Conservation (phyloP, 1,284 basidiomycete species). For the Neotropicomus parvogracilis region DNA sequence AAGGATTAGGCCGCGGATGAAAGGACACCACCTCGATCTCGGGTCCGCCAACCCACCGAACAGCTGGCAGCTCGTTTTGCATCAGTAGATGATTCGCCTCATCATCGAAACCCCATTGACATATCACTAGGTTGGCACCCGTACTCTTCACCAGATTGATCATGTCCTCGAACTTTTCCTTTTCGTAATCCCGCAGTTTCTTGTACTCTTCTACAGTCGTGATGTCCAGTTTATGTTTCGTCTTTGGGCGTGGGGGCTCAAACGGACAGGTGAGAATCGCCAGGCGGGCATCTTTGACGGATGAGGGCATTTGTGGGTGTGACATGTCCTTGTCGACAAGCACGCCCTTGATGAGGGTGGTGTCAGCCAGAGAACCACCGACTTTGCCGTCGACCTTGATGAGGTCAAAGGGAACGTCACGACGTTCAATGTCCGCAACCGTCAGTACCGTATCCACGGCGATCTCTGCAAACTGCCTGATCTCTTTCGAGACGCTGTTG, state of each 20-base stretch:
- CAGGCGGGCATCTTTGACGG: constrained; percentile 84
- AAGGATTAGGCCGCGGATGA: background rate
- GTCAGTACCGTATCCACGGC: constrained; percentile 95
- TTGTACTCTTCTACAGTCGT: constrained; percentile 97
- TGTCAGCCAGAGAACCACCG: constrained; percentile 94
- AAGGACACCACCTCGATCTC: constrained; percentile 83
- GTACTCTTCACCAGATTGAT: constrained; percentile 96
- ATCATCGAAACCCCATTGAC: constrained; percentile 99
- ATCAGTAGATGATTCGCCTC: constrained; percentile 98
- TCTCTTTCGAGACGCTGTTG: constrained; percentile 91
- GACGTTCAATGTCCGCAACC: constrained; percentile 92
- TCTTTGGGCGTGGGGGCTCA: constrained; percentile 98
- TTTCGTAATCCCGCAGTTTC: constrained; percentile 92
- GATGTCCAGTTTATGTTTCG: constrained; percentile 99
- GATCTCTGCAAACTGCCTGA: constrained; percentile 93
- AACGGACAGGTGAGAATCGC: constrained; percentile 99
- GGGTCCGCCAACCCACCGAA: constrained; percentile 98
- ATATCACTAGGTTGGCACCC: constrained; percentile 98
- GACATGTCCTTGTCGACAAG: constrained; percentile 99
- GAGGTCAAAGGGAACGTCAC: constrained; percentile 96
- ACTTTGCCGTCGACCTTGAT: constrained; percentile 99
- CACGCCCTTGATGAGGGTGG: constrained; percentile 89
- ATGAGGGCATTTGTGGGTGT: constrained; percentile 95
- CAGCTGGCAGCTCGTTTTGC: constrained; percentile 97
- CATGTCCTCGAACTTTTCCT: constrained; percentile 95